Base-by-base conservation (phyloP, 768 basidiomycete genomes). In the Mycena leptocephala region DNA sequence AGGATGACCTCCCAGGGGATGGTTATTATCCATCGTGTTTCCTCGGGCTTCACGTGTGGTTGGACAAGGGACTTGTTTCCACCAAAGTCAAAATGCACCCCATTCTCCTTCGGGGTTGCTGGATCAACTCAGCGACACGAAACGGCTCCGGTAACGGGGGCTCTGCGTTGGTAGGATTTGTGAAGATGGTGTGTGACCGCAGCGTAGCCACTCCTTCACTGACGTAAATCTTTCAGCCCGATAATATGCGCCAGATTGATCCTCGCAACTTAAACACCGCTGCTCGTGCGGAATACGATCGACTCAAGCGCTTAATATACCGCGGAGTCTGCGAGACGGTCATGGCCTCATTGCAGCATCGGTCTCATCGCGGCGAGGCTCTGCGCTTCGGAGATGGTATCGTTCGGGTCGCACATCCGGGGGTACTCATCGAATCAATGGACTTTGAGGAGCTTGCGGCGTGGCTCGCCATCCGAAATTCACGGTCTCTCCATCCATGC, bases 121-220 rank as follows among this genome's bases (percentile, higher is more conserved):
- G 74, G 68, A 79, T 81, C 24, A 56, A 75, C 7, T 63, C 76
- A 2, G 37, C 37, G 8, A 81, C 76, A 5, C 74, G 80, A 7
- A 81, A 81, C 64, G 77, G 35, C 3, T 80, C 80, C 1, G 80
- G 80, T 2, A 81, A 81, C 55, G 80, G 80, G 5, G 80, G 80
- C 0, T 51, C 62, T 4, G 41, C 75, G 9, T 37, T 81, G 4
- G n/a, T 73, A 10, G 76, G 74, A 16, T 79, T 64, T 51, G 56
- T 81, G 7, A 67, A 51, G 4, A 72, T 70, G 48, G 80, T 80
- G 37, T 6, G 68, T 74, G 37, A n/a, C n/a, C n/a, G n/a, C n/a
- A 2, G 14, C 8, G 20, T 11, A 9, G 16, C 11, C 28, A 26
- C n/a, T 32, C 8, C 35, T 39, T 68, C 11, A 14, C 37, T 51